Evolutionary conservation across 1,139 yeast species (phyloP).

Genomic region (Komagataea norvegica): DNA sequence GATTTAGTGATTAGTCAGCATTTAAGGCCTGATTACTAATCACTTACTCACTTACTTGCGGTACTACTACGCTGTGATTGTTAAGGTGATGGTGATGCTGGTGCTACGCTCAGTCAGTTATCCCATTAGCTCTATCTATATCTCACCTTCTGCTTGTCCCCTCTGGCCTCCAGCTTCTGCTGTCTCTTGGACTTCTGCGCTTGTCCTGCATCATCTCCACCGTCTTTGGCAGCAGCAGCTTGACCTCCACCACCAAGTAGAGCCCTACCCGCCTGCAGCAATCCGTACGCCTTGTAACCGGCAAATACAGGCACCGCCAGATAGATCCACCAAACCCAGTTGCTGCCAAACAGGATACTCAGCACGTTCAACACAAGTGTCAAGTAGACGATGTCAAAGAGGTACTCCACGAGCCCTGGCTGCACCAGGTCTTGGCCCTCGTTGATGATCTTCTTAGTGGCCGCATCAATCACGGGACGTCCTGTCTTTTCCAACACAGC

Average conservation of each 20-base stretch:
- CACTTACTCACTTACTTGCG: too few species aligned
- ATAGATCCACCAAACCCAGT: constrained; percentile 59
- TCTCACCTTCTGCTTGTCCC: constrained; percentile 34
- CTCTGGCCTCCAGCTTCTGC: constrained; percentile 45
- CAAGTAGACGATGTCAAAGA: constrained; percentile 69
- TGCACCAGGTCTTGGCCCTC: constrained; percentile 66
- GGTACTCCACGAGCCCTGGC: constrained; percentile 68
- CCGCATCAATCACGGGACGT: constrained; percentile 50
- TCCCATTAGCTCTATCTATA: constrained; percentile 19
- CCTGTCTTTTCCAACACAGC: constrained; percentile 60
- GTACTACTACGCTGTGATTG: too few species aligned
- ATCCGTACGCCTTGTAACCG: constrained; percentile 43
- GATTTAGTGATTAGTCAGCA: background rate
- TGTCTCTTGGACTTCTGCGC: constrained; percentile 46
- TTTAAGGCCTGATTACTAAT: too few species aligned
- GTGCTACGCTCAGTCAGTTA: too few species aligned
- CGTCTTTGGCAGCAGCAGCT: constrained; percentile 15
- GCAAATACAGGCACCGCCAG: constrained; percentile 50
- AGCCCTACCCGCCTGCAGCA: constrained; percentile 31
- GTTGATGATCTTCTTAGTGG: constrained; percentile 37
- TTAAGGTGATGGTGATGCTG: too few species aligned
- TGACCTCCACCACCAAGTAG: constrained; percentile 26
- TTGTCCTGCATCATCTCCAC: constrained; percentile 11
- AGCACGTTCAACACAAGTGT: constrained; percentile 60
- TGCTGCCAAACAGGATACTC: constrained; percentile 50